Evolutionary conservation across 2,329 filamentous ascomycete genomes (phyloP).

Genomic region (Biscogniauxia mediterranea): DNA sequence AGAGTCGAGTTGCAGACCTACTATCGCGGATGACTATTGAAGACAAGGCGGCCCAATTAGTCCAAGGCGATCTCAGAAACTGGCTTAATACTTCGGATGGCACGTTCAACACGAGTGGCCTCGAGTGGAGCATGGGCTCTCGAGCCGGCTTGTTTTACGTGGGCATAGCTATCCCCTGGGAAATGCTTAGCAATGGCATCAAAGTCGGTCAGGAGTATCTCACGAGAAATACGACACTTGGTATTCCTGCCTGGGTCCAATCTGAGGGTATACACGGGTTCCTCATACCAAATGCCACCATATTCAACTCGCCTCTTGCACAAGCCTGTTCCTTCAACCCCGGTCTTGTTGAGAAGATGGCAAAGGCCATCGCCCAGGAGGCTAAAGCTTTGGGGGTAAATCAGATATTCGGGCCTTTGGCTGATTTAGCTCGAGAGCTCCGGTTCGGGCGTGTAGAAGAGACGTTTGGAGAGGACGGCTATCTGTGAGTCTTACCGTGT

Average conservation of each 20-base stretch:
- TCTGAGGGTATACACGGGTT: slow-evolving; percentile 75
- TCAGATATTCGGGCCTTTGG: slow-evolving; percentile 70
- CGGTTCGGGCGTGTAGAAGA: slow-evolving; percentile 74
- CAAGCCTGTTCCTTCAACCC: slow-evolving; percentile 71
- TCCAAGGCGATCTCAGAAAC: slow-evolving; percentile 69
- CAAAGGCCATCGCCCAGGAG: slow-evolving; percentile 62
- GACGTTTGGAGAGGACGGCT: slow-evolving; percentile 68
- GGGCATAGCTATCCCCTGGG: slow-evolving; percentile 63
- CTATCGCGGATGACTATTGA: slow-evolving; percentile 70
- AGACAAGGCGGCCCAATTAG: slow-evolving; percentile 69
- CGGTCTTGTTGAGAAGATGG: slow-evolving; percentile 64
- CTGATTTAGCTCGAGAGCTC: slow-evolving; percentile 68
- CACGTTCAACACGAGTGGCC: slow-evolving; percentile 64
- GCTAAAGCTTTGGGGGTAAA: slow-evolving; percentile 67
- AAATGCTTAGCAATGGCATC: slow-evolving; percentile 61
- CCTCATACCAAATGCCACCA: slow-evolving; percentile 69
- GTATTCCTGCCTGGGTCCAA: slow-evolving; percentile 72
- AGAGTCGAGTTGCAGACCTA: slow-evolving; percentile 65
- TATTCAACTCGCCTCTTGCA: slow-evolving; percentile 76
- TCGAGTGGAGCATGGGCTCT: slow-evolving; percentile 64
- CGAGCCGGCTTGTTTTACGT: slow-evolving; percentile 72
- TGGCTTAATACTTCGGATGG: slow-evolving; percentile 70
- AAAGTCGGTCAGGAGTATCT: slow-evolving; percentile 68
- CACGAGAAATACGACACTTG: slow-evolving; percentile 62
- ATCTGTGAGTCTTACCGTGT: slow-evolving; percentile 41